These are phyloP conservation scores for Odontarrhena argentea DNA, from an alignment of 345 rosid genomes.

Conservation along the genomic window DNA sequence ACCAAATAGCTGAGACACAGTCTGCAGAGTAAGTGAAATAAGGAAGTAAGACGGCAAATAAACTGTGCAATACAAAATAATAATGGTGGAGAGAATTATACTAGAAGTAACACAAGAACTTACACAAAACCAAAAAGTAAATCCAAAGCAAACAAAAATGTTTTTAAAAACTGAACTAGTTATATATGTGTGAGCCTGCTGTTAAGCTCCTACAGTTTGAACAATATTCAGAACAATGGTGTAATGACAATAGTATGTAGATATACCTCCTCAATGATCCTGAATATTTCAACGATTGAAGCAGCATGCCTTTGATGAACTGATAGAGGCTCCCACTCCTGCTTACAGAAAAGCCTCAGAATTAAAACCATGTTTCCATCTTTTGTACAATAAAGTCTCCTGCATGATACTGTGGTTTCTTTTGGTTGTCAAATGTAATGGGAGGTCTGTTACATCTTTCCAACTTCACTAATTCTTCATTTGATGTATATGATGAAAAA, in stretches of 20 bases:
- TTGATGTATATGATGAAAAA: too few relatives aligned
- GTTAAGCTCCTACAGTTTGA: constrained; percentile 17
- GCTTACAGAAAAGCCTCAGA: constrained; percentile 35
- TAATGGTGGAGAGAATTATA: constrained; percentile 13
- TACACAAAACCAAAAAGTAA: constrained; percentile 13
- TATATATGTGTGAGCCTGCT: constrained; percentile 1
- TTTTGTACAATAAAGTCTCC: constrained; percentile 14
- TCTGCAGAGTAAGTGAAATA: constrained; percentile 55
- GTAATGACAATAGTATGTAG: constrained; percentile 11
- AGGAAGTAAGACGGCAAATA: constrained; percentile 25
- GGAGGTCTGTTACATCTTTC: constrained; percentile 18
- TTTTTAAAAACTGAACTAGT: background rate
- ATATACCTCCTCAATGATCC: constrained; percentile 94
- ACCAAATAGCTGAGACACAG: constrained; percentile 88
- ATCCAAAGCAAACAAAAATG: background rate
- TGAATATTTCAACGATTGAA: constrained; percentile 89
- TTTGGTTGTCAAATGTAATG: constrained; percentile 9
- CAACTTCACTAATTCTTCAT: constrained; percentile 14
- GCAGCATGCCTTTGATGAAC: constrained; percentile 84
- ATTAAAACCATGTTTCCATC: constrained; percentile 23
- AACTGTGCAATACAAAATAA: constrained; percentile 2
- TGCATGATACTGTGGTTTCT: constrained; percentile 3
- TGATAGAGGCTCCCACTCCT: constrained; percentile 99
- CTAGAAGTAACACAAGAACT: constrained; percentile 11
- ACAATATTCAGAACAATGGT: constrained; percentile 13